A percentile compares a stretch with the other conserved stretches of the same genome.
Evolutionary conservation across 2,329 filamentous ascomycete genomes (phyloP).

Genomic region (Aureobasidium subglaciale): DNA sequence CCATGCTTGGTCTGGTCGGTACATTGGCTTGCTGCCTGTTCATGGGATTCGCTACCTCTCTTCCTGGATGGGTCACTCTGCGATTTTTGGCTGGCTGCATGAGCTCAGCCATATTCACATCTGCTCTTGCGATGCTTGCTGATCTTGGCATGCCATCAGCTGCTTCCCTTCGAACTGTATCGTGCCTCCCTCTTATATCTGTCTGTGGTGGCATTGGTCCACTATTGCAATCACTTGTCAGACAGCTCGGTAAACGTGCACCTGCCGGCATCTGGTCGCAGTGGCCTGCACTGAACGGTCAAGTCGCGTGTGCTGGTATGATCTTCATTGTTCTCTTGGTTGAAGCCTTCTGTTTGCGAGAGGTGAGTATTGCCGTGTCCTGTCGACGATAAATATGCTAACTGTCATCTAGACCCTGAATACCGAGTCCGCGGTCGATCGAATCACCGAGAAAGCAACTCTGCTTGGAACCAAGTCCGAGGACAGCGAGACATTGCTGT

Average conservation of each 20-base stretch:
- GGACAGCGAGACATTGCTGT: neutral
- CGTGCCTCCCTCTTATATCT: constrained; percentile 38
- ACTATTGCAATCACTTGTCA: constrained; percentile 37
- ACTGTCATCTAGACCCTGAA: neutral
- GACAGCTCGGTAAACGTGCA: constrained; percentile 35
- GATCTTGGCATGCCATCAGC: constrained; percentile 27
- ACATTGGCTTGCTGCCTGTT: constrained; percentile 39
- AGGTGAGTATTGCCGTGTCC: constrained; percentile 25
- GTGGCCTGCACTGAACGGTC: constrained; percentile 38
- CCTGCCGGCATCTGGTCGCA: constrained; percentile 33
- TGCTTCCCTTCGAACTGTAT: constrained; percentile 31
- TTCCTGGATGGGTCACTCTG: constrained; percentile 36
- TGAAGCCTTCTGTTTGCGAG: constrained; percentile 35
- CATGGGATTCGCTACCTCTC: constrained; percentile 41
- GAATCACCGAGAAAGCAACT: constrained; percentile 40
- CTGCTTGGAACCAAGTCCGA: constrained; percentile 33
- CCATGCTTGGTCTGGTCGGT: constrained; percentile 36
- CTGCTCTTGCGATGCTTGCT: constrained; percentile 41
- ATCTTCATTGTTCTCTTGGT: constrained; percentile 36
- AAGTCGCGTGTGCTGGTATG: constrained; percentile 37
- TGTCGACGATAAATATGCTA: neutral
- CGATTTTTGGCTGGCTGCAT: constrained; percentile 39
- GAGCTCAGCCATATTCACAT: constrained; percentile 39
- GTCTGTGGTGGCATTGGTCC: constrained; percentile 41
- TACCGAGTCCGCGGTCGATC: constrained; percentile 19